A percentile compares a stretch with the other conserved stretches of the same genome.
phyloP scores from a whole-genome alignment of 257 asterid species.

The Salvia splendens region DNA sequence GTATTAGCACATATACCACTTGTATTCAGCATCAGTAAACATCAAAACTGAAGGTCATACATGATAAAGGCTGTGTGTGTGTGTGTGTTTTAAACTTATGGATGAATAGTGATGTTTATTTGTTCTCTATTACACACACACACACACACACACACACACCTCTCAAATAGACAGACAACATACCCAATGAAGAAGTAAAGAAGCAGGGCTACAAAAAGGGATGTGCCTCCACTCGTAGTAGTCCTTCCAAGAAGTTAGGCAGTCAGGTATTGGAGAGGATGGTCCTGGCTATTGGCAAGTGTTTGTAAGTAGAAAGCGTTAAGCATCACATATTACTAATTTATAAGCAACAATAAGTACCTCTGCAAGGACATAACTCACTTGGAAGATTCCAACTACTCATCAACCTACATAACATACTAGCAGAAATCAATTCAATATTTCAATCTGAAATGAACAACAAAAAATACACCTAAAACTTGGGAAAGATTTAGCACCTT shows the following conservation, averaged over 20 bases:
- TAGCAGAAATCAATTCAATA: neutral
- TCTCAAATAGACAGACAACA: conserved; percentile 28
- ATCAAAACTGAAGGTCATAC: conserved; percentile 14
- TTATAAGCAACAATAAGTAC: conserved; percentile 37
- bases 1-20: conserved; percentile 24
- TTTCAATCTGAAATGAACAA: neutral
- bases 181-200: conserved; percentile 97
- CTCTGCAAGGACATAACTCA: conserved; percentile 75
- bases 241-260: conserved; percentile 69
- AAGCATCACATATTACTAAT: neutral
- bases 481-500: conserved; percentile 39
- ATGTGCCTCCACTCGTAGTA: conserved; percentile 93
- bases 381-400: conserved; percentile 62
- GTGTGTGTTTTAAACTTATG: neutral
- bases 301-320: conserved; percentile 18
- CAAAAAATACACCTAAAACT: conserved; percentile 4
- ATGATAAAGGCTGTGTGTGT: conserved; percentile 1
- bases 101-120: neutral
- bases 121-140: neutral
- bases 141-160: no score
- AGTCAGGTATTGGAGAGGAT: conserved; percentile 41
- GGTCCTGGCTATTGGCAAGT: conserved; percentile 51
- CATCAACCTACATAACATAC: conserved; percentile 45
- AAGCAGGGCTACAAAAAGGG: conserved; percentile 77
- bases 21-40: neutral